phyloP scores from a whole-genome alignment of 805 yeast genomes.

The Candida chauliodis region DNA sequence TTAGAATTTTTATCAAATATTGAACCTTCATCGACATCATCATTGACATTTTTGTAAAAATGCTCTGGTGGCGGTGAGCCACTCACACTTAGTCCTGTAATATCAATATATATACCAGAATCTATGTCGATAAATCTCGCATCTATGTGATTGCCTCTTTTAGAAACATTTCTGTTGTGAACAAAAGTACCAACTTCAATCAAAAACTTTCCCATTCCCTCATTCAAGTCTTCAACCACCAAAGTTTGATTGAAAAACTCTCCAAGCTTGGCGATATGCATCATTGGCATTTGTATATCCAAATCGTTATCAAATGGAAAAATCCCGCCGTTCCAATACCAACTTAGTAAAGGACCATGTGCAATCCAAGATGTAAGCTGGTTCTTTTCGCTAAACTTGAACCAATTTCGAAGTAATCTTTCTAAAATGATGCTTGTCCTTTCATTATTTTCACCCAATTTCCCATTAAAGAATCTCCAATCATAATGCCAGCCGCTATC shows the following conservation, averaged over 20 bases:
- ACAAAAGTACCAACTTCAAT: conserved; percentile 28
- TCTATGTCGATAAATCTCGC: conserved; percentile 57
- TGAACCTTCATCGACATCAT: conserved; percentile 6
- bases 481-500: conserved; percentile 56
- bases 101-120: conserved; percentile 56
- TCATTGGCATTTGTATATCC: conserved; percentile 27
- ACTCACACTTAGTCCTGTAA: conserved; percentile 37
- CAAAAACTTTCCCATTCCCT: conserved; percentile 24
- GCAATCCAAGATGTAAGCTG: conserved; percentile 25
- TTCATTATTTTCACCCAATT: conserved; percentile 22
- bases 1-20: conserved; percentile 9
- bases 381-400: conserved; percentile 19
- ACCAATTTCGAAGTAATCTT: conserved; percentile 24
- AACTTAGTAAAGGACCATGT: conserved; percentile 25
- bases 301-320: conserved; percentile 28
- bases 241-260: conserved; percentile 23
- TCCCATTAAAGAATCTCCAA: conserved; percentile 57
- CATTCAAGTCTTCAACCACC: conserved; percentile 29
- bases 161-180: conserved; percentile 22
- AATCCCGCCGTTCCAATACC: conserved; percentile 30
- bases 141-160: conserved; percentile 24
- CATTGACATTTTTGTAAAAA: conserved; percentile 5
- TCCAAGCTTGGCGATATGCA: conserved; percentile 19
- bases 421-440: conserved; percentile 20
- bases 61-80: background rate